These are phyloP conservation scores for Blepharisma undulans DNA, from an alignment of 169 alveolate species.

Conservation along the genomic window DNA sequence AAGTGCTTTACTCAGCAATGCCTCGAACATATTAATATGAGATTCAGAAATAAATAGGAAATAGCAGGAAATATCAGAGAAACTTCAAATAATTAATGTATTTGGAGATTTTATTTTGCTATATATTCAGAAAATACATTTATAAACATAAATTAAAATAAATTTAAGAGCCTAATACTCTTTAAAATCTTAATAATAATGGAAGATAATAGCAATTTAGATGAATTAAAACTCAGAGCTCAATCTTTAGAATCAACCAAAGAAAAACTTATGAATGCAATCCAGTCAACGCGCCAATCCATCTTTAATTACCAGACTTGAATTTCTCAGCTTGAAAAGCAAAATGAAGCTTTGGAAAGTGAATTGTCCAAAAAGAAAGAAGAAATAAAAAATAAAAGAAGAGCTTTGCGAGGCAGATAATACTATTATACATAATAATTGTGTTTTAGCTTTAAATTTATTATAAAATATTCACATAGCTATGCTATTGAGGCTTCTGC, in stretches of 20 bases:
- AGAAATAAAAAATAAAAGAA: not conserved
- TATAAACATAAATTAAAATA: too few relatives aligned
- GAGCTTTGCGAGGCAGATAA: not conserved
- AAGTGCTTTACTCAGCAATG: conserved; percentile 90
- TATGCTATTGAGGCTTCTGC: not conserved
- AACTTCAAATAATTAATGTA: not conserved
- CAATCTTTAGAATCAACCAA: not conserved
- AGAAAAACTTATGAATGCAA: not conserved
- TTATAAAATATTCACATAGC: not conserved
- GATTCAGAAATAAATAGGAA: not conserved
- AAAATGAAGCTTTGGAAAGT: not conserved
- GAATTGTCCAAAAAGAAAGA: not conserved
- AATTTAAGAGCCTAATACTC: too few relatives aligned
- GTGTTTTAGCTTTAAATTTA: not conserved
- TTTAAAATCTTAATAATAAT: too few relatives aligned
- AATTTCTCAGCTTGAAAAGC: not conserved
- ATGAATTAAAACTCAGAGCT: not conserved
- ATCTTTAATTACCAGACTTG: not conserved
- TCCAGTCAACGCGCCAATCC: not conserved
- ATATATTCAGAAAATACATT: too few relatives aligned
- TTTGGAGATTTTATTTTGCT: too few relatives aligned
- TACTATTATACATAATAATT: not conserved
- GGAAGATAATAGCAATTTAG: not conserved
- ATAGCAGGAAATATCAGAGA: not conserved
- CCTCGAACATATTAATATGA: conserved; percentile 87